These are phyloP conservation scores for Rosa lucieae DNA, from an alignment of 306 rosid genomes.

Conservation along the genomic window DNA sequence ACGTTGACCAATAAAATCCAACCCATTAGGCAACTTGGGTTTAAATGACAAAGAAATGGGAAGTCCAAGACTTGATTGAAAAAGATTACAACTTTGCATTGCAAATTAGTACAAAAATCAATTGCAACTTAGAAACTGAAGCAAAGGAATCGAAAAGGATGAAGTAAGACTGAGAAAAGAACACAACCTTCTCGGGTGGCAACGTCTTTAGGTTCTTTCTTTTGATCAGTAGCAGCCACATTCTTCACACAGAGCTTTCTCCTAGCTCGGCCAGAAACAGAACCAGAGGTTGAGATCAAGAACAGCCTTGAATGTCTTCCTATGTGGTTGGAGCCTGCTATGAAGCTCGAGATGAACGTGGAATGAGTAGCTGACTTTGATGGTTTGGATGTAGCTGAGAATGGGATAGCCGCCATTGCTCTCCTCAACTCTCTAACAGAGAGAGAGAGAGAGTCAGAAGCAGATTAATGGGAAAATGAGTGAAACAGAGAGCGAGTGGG, in stretches of 20 bases:
- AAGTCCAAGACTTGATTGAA: not conserved
- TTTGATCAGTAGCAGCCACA: slow-evolving; percentile 43
- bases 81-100: slow-evolving; percentile 10
- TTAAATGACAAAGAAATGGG: not conserved
- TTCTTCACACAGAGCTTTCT: slow-evolving; percentile 46
- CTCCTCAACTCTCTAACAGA: slow-evolving; percentile 2
- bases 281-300: slow-evolving; percentile 23
- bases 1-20: not conserved
- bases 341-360: slow-evolving; percentile 34
- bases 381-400: slow-evolving; percentile 38
- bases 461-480: slow-evolving; percentile 23
- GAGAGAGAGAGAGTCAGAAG: not conserved
- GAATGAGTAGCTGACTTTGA: slow-evolving; percentile 29
- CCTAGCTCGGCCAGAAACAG: slow-evolving; percentile 29
- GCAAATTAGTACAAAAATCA: not conserved
- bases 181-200: slow-evolving; percentile 35
- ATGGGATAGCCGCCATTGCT: slow-evolving; percentile 67
- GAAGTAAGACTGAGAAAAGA: slow-evolving; percentile 1
- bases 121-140: slow-evolving; percentile 11
- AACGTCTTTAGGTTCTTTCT: slow-evolving; percentile 37
- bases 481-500: slow-evolving; percentile 32
- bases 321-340: slow-evolving; percentile 26
- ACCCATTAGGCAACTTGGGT: not conserved
- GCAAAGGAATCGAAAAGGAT: not conserved
- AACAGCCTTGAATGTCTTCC: slow-evolving; percentile 31